These are phyloP conservation scores for Xenoacremonium recifei DNA, from an alignment of 2,329 filamentous ascomycete species.

Conservation along the genomic window DNA sequence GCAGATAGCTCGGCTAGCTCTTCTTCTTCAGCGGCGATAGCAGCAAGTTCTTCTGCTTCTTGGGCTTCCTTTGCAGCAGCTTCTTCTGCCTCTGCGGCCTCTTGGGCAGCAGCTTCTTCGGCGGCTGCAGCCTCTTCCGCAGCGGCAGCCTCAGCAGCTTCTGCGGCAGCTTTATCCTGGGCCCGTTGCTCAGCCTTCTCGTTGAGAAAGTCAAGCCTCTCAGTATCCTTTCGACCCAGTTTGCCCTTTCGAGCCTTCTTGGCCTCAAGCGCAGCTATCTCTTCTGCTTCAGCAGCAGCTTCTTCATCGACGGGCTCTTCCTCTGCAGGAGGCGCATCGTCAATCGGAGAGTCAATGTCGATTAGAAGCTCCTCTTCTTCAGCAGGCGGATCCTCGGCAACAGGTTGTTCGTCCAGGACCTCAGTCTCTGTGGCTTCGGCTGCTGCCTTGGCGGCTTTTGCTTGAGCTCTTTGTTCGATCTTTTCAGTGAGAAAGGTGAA, in stretches of 20 bases:
- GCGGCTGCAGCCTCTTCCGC: slow-evolving; percentile 3
- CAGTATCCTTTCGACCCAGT: slow-evolving; percentile 2
- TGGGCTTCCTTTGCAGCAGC: slow-evolving; percentile 17
- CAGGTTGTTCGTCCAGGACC: background rate
- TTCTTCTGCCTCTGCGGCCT: slow-evolving; percentile 11
- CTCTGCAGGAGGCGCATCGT: background rate
- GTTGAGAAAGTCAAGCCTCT: background rate
- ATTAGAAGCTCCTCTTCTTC: background rate
- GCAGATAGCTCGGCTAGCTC: slow-evolving; percentile 38
- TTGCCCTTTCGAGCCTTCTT: slow-evolving; percentile 1
- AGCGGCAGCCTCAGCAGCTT: slow-evolving; percentile 5
- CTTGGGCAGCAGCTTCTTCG: slow-evolving; percentile 4
- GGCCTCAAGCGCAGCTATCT: background rate
- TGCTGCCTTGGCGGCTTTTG: slow-evolving; percentile 31
- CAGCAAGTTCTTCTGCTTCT: slow-evolving; percentile 13
- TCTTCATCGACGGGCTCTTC: background rate
- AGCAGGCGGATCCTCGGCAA: background rate
- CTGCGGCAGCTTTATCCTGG: background rate
- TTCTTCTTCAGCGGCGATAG: slow-evolving; percentile 21
- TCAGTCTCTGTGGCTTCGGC: slow-evolving; percentile 1
- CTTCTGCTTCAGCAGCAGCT: background rate
- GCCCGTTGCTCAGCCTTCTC: slow-evolving; percentile 5
- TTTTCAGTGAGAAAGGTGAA: background rate
- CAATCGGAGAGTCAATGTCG: slow-evolving; percentile 4
- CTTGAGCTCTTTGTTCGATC: slow-evolving; percentile 23